Conservation (phyloP, 352 stramenopile genomes). For the Globisporangium cystogenes region DNA sequence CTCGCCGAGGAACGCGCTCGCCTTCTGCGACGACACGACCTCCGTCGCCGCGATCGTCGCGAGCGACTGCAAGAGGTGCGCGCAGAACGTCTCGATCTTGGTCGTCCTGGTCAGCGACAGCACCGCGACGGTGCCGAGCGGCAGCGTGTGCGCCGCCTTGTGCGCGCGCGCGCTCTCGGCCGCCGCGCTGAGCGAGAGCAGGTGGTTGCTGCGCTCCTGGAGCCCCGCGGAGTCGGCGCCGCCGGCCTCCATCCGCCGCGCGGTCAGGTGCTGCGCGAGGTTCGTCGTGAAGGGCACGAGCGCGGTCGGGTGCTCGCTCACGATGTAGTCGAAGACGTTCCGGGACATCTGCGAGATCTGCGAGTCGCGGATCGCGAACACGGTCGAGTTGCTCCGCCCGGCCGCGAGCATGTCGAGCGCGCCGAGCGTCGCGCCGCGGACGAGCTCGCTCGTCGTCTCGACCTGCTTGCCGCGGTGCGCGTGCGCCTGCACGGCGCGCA, state of each 20-base stretch:
- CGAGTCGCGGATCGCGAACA: conserved; percentile 83
- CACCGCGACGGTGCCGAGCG: conserved; percentile 70
- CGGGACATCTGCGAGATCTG: conserved; percentile 86
- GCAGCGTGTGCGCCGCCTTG: conserved; percentile 23
- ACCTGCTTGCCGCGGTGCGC: conserved; percentile 49
- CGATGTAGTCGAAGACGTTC: conserved; percentile 82
- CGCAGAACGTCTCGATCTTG: conserved; percentile 73
- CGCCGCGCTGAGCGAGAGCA: conserved; percentile 52
- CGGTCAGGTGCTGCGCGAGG: conserved; percentile 53
- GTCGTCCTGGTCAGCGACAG: conserved; percentile 72
- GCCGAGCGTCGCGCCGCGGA: conserved; percentile 73
- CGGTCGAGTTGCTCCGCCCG: conserved; percentile 65
- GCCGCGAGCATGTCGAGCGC: conserved; percentile 81
- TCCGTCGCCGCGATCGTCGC: conserved; percentile 63
- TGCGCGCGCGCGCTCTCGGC: conserved; percentile 14
- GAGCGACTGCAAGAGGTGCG: conserved; percentile 47
- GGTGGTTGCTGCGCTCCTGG: conserved; percentile 35
- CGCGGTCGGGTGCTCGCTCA: conserved; percentile 57
- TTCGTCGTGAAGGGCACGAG: conserved; percentile 81
- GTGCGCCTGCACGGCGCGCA: conserved; percentile 71
- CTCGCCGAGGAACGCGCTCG: conserved; percentile 46
- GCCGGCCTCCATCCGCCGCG: conserved; percentile 26
- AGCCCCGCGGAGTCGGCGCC: conserved; percentile 24
- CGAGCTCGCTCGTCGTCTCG: conserved; percentile 74
- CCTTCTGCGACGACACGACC: conserved; percentile 69